Conservation (phyloP, 805 yeast species). For the Kluyveromyces lactis region DNA sequence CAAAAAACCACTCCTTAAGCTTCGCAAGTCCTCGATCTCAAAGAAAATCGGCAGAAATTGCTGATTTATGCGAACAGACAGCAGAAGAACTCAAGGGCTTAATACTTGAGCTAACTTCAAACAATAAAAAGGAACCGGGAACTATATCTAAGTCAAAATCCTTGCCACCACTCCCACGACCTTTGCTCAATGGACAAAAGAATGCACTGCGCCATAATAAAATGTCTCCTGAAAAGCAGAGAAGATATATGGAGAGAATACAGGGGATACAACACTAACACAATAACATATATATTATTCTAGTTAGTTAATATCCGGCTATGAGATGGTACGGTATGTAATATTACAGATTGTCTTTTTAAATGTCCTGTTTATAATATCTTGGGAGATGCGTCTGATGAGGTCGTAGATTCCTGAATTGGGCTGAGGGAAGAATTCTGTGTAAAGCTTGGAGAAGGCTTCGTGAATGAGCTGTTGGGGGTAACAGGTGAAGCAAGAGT, state of each 20-base stretch:
- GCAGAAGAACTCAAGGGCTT: constrained; percentile 21
- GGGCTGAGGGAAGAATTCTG: constrained; percentile 23
- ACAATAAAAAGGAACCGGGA: background rate
- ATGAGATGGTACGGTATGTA: background rate
- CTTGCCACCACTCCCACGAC: background rate
- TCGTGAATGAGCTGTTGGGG: constrained; percentile 16
- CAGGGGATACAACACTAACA: background rate
- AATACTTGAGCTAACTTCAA: constrained; percentile 13
- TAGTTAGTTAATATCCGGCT: background rate
- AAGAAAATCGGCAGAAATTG: constrained; percentile 9
- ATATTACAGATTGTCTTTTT: background rate
- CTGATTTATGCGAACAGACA: constrained; percentile 23
- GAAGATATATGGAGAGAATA: constrained; percentile 3
- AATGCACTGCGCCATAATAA: background rate
- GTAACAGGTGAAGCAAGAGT: constrained; percentile 8
- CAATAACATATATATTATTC: background rate
- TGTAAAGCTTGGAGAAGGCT: constrained; percentile 20
- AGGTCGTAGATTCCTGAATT: constrained; percentile 24
- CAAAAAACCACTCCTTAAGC: background rate
- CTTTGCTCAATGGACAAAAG: background rate
- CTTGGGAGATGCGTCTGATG: constrained; percentile 25
- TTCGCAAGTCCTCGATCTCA: background rate
- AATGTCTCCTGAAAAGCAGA: constrained; percentile 4
- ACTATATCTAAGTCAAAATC: background rate
- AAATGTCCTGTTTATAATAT: background rate